A percentile compares a stretch with the other conserved stretches of the same genome.
phyloP scores from a whole-genome alignment of 2,329 filamentous ascomycete species.

The Botrytis paeoniae region DNA sequence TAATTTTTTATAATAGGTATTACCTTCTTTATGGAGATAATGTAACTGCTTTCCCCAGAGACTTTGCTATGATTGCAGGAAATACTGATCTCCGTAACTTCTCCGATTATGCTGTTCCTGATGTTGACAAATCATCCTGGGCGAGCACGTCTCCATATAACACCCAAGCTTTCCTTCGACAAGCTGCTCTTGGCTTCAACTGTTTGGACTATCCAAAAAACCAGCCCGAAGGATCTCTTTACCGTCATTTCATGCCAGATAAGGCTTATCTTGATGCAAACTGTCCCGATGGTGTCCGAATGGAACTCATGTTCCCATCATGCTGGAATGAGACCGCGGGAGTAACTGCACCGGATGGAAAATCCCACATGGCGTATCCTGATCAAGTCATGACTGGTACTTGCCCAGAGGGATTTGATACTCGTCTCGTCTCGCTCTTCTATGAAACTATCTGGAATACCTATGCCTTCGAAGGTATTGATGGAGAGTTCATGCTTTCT shows the following conservation, averaged over 20 bases:
- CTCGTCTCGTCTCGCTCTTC: slow-evolving; percentile 71
- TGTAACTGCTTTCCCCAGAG: slow-evolving; percentile 69
- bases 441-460: slow-evolving; percentile 86
- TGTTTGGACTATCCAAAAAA: slow-evolving; percentile 75
- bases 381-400: slow-evolving; percentile 70
- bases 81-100: slow-evolving; percentile 67
- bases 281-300: slow-evolving; percentile 76
- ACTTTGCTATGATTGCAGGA: slow-evolving; percentile 82
- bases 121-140: slow-evolving; percentile 70
- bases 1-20: slow-evolving; percentile 55
- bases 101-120: slow-evolving; percentile 58
- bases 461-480: slow-evolving; percentile 55
- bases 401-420: slow-evolving; percentile 68
- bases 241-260: slow-evolving; percentile 76
- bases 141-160: slow-evolving; percentile 46
- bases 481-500: slow-evolving; percentile 70
- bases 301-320: slow-evolving; percentile 84
- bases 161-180: slow-evolving; percentile 63
- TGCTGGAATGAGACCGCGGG: slow-evolving; percentile 76
- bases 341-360: slow-evolving; percentile 51
- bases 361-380: slow-evolving; percentile 73
- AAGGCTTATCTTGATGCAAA: slow-evolving; percentile 77
- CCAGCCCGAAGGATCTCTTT: slow-evolving; percentile 56
- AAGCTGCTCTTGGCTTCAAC: slow-evolving; percentile 91
- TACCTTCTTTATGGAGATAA: slow-evolving; percentile 69